phyloP scores from a whole-genome alignment of 2,329 filamentous ascomycete genomes.

The Polychaeton citri region DNA sequence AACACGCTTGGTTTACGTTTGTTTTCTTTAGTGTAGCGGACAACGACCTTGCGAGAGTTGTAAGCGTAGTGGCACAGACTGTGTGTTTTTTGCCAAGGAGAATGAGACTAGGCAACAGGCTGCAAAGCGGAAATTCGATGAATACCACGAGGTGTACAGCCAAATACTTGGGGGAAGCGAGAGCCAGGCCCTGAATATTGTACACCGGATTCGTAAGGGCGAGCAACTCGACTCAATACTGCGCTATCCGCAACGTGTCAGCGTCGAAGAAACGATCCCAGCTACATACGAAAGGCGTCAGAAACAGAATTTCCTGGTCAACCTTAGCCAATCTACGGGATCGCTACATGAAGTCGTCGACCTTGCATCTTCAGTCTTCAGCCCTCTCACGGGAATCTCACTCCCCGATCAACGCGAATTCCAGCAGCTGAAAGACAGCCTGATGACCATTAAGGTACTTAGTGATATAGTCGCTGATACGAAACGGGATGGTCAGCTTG shows the following conservation, averaged over 20 bases:
- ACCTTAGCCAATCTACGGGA: conserved; percentile 5
- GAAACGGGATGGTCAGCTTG: conserved; percentile 1
- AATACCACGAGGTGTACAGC: conserved; percentile 5
- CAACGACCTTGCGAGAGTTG: conserved; percentile 4
- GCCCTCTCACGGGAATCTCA: neutral
- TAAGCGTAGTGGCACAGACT: conserved; percentile 2
- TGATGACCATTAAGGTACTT: neutral
- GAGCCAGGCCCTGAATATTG: conserved; percentile 2
- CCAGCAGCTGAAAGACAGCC: neutral
- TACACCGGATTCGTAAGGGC: conserved; percentile 4
- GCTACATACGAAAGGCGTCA: conserved; percentile 1
- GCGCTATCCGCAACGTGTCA: neutral
- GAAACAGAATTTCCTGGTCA: conserved; percentile 3
- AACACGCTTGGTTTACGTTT: too few relatives aligned
- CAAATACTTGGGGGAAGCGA: conserved; percentile 3
- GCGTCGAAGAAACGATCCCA: neutral
- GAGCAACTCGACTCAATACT: conserved; percentile 5
- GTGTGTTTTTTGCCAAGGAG: conserved; percentile 8
- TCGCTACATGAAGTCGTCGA: conserved; percentile 6
- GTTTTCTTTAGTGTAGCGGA: conserved; percentile 2
- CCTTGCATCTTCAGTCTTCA: neutral
- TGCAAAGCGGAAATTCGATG: conserved; percentile 9
- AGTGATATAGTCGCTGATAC: neutral
- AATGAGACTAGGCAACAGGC: conserved; percentile 8
- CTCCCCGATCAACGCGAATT: neutral